Evolutionary conservation across 2,329 filamentous ascomycete species (phyloP).

Genomic region (Scedosporium dehoogii): DNA sequence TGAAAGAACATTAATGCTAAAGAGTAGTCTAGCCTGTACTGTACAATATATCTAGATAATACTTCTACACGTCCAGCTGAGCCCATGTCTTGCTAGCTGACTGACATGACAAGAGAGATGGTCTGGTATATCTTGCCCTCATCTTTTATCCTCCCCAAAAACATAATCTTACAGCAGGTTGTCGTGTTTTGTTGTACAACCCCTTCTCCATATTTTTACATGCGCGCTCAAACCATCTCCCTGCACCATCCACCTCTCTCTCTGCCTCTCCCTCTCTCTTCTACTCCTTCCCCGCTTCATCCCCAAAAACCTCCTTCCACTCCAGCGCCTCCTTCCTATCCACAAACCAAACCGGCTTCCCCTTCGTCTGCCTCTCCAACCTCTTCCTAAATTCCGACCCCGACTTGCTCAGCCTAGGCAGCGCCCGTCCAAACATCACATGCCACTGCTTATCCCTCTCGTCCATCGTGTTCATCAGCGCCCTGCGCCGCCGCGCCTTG

Average conservation of each 20-base stretch:
- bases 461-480: slow-evolving; percentile 19
- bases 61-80: too few relatives aligned
- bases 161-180: too few relatives aligned
- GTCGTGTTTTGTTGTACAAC: too few relatives aligned
- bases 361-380: slow-evolving; percentile 41
- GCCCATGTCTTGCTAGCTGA: too few relatives aligned
- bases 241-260: neutral
- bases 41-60: too few relatives aligned
- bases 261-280: neutral
- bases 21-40: too few relatives aligned
- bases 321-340: slow-evolving; percentile 30
- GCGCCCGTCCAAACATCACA: slow-evolving; percentile 30
- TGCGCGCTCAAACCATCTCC: neutral
- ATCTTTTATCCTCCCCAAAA: too few relatives aligned
- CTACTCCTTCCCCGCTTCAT: neutral
- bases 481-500: slow-evolving; percentile 43
- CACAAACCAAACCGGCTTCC: slow-evolving; percentile 35
- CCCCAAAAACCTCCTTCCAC: slow-evolving; percentile 24
- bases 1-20: too few relatives aligned
- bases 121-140: too few relatives aligned
- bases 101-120: too few relatives aligned
- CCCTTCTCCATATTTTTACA: too few relatives aligned
- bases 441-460: slow-evolving; percentile 29
- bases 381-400: slow-evolving; percentile 50
- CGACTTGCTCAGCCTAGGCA: slow-evolving; percentile 31